Evolutionary conservation across 2,329 filamentous ascomycete species (phyloP).

Genomic region (Geosmithia morbida): DNA sequence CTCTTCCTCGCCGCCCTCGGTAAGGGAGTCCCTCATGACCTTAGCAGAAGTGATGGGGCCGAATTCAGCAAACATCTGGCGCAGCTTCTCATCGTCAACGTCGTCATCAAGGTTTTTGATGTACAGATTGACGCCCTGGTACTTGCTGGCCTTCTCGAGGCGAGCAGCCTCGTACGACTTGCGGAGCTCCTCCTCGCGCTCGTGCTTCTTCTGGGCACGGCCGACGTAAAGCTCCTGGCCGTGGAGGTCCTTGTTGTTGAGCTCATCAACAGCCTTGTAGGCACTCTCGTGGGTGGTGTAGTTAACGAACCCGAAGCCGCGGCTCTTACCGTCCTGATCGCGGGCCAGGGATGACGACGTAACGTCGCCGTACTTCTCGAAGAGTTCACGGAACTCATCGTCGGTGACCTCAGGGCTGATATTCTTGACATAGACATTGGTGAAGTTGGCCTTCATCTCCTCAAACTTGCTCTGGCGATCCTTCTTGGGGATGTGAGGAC

Average conservation of each 20-base stretch:
- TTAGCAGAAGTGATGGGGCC: slow-evolving; percentile 97
- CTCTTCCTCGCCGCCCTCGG: slow-evolving; percentile 40
- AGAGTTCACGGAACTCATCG: slow-evolving; percentile 86
- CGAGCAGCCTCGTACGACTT: slow-evolving; percentile 97
- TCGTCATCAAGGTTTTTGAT: slow-evolving; percentile 99
- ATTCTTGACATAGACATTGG: slow-evolving; percentile 99
- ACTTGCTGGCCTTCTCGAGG: slow-evolving; percentile 97
- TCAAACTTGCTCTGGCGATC: slow-evolving; percentile 99
- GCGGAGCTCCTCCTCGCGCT: slow-evolving; percentile 97
- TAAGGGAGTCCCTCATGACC: slow-evolving; percentile 81
- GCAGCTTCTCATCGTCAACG: slow-evolving; percentile 93
- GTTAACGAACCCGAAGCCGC: slow-evolving; percentile 94
- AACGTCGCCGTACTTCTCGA: slow-evolving; percentile 85
- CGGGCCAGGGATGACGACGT: slow-evolving; percentile 91
- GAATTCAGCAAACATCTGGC: slow-evolving; percentile 80
- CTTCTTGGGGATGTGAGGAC: slow-evolving; percentile 99
- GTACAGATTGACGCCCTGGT: slow-evolving; percentile 98
- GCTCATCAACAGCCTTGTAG: slow-evolving; percentile 70
- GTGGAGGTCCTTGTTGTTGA: slow-evolving; percentile 85
- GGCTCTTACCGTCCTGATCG: slow-evolving; percentile 81
- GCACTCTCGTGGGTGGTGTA: slow-evolving; percentile 86
- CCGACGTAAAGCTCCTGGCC: slow-evolving; percentile 96
- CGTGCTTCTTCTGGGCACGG: slow-evolving; percentile 99
- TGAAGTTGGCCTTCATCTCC: slow-evolving; percentile 99
- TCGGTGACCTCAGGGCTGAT: slow-evolving; percentile 73